These are phyloP conservation scores for Phytophthora lateralis DNA, from an alignment of 352 stramenopile species.

Conservation along the genomic window DNA sequence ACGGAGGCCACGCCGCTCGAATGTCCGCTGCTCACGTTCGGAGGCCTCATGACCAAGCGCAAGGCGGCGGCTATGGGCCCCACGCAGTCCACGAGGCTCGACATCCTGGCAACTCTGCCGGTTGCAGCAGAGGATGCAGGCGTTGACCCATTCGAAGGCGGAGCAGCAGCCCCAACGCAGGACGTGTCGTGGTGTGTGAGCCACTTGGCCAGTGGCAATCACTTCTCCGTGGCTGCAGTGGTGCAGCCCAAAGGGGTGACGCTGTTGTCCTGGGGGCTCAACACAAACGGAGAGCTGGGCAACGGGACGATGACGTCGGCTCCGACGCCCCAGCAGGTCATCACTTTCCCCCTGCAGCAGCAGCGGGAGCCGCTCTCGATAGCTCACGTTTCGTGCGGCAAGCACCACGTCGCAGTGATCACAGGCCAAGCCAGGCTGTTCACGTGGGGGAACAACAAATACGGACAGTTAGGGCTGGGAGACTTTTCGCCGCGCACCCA, in stretches of 20 bases:
- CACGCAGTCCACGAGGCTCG: slow-evolving; percentile 28
- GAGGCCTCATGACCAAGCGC: slow-evolving; percentile 48
- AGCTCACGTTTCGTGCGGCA: slow-evolving; percentile 63
- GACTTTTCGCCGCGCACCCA: slow-evolving; percentile 51
- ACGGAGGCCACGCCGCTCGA: slow-evolving; percentile 40
- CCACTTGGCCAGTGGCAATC: slow-evolving; percentile 58
- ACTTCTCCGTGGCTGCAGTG: slow-evolving; percentile 65
- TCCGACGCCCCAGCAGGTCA: slow-evolving; percentile 45
- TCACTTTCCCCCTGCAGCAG: slow-evolving; percentile 39
- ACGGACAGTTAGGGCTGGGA: slow-evolving; percentile 66
- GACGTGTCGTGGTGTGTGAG: slow-evolving; percentile 49
- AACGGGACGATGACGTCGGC: slow-evolving; percentile 47
- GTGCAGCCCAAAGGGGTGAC: slow-evolving; percentile 43
- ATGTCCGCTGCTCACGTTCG: slow-evolving; percentile 52
- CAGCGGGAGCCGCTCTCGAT: slow-evolving; percentile 49
- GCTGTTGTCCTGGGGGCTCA: slow-evolving; percentile 60
- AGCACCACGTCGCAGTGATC: slow-evolving; percentile 71
- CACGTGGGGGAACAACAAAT: slow-evolving; percentile 80
- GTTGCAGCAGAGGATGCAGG: slow-evolving; percentile 16
- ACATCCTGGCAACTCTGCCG: slow-evolving; percentile 36
- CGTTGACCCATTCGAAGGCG: slow-evolving; percentile 1
- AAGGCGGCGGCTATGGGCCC: slow-evolving; percentile 44
- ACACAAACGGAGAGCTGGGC: slow-evolving; percentile 63
- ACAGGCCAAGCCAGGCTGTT: slow-evolving; percentile 67
- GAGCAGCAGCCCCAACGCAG: slow-evolving; percentile 1